Evolutionary conservation across 2,329 filamentous ascomycete genomes (phyloP), one percentile per base, ranked within the genome.

Genomic region (Alternaria gaisen): DNA sequence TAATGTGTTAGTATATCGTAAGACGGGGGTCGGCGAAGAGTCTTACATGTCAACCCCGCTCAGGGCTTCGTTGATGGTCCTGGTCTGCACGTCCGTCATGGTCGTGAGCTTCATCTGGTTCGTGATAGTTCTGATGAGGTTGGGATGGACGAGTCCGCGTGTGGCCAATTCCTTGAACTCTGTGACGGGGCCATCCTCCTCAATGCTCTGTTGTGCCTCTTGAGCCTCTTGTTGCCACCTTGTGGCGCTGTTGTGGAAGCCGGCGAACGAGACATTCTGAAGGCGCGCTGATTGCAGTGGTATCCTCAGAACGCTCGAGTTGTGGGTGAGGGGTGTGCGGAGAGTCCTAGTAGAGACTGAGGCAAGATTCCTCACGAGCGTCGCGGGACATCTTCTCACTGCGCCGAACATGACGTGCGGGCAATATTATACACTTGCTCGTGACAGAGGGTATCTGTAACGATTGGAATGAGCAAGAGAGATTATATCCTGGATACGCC

Each of bases 31-130:
- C 12, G 4, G 6, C 1, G 14, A 36, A 36, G 32, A 94, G 36
- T 81, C 91, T 82, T 85, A 94, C 91, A 97, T 85, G 79, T 97
- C 94, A 61, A 84, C 87, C 22, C 95, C 94, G 67, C 88, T 87
- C 42, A 98, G 82, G 4, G 91, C 92, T 57, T 92, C 86, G 61
- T 88, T 88, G 74, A 99, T 93, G 12, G 94, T 97, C 76, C 90
- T 86, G 48, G 88, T 85, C 79, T 99, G 95, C 14, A 99, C 94
- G 22, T 95, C 91, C 22, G 94, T 98, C 95, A 99, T 98, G 41
- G 83, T 87, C 51, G 90, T 86, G 70, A 97, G 90, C 28, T 85
- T 82, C 89, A 98, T 91, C 53, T 88, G 86, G 5, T 86, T 69
- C 1, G 87, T 91, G 69, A 99, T 88, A 26, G 90, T 85, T 4